Evolutionary conservation across 495 filamentous ascomycete genomes (phyloP).

Genomic region (Tuber brumale): DNA sequence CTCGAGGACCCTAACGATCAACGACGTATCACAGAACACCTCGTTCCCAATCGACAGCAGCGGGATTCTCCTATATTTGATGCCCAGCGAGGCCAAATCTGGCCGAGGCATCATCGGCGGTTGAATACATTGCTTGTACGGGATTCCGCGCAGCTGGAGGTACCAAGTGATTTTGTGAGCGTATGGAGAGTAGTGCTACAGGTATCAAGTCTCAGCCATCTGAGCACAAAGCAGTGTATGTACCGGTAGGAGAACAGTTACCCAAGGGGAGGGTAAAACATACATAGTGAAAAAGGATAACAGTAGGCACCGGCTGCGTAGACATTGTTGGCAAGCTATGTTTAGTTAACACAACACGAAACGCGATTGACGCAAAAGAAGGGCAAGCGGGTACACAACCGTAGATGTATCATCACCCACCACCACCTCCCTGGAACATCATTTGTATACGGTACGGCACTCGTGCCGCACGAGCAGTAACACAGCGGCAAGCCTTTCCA

Average conservation of each 20-base stretch:
- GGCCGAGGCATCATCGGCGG: slow-evolving; percentile 52
- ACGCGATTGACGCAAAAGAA: not conserved
- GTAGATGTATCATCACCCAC: not conserved
- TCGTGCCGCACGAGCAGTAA: not conserved
- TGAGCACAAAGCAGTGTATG: not conserved
- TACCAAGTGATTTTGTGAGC: slow-evolving; percentile 56
- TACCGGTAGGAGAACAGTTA: not conserved
- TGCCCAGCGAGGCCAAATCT: slow-evolving; percentile 52
- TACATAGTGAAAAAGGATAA: slow-evolving; percentile 32
- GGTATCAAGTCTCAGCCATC: not conserved
- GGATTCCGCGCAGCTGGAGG: slow-evolving; percentile 53
- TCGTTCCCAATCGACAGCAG: slow-evolving; percentile 53
- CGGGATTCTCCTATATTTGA: slow-evolving; percentile 61
- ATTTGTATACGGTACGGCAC: not conserved
- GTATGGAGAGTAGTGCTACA: slow-evolving; percentile 49
- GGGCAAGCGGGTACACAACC: not conserved
- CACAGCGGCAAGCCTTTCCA: not conserved
- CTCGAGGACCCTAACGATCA: slow-evolving; percentile 57
- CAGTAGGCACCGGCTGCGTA: slow-evolving; percentile 10
- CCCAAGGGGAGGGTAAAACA: not conserved
- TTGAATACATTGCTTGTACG: slow-evolving; percentile 54
- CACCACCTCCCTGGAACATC: not conserved
- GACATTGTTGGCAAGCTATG: not conserved
- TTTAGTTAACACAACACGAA: not conserved
- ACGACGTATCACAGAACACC: slow-evolving; percentile 54